phyloP scores from a whole-genome alignment of 2,329 filamentous ascomycete genomes.

The Calonectria honghensis region DNA sequence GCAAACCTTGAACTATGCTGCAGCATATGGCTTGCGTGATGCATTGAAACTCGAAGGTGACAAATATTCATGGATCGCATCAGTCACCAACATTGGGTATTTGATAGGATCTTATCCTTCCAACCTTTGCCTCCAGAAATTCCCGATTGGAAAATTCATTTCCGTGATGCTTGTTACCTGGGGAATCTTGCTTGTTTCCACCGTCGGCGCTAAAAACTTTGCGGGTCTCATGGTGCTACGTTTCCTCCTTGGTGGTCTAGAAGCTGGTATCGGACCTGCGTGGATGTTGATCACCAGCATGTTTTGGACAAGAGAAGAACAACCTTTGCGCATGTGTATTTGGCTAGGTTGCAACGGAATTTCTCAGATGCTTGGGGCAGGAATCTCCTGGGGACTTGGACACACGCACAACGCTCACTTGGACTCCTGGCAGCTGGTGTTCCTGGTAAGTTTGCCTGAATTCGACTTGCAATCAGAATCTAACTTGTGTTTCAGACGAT shows the following conservation, averaged over 20 bases:
- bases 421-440: slow-evolving; percentile 28
- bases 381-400: slow-evolving; percentile 30
- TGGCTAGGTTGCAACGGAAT: slow-evolving; percentile 32
- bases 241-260: background rate
- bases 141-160: slow-evolving; percentile 15
- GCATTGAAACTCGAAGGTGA: slow-evolving; percentile 6
- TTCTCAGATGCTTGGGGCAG: slow-evolving; percentile 29
- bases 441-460: background rate
- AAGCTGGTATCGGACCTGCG: slow-evolving; percentile 11
- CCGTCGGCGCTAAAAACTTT: slow-evolving; percentile 12
- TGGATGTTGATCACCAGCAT: slow-evolving; percentile 19
- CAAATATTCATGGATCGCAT: slow-evolving; percentile 14
- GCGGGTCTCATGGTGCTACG: slow-evolving; percentile 14
- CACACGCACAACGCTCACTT: slow-evolving; percentile 20
- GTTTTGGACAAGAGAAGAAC: slow-evolving; percentile 20
- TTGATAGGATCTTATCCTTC: slow-evolving; percentile 7
- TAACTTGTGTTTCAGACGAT: background rate
- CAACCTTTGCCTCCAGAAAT: slow-evolving; percentile 5
- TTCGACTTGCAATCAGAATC: background rate
- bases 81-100: slow-evolving; percentile 21
- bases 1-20: slow-evolving; percentile 13
- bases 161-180: slow-evolving; percentile 2
- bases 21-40: slow-evolving; percentile 4
- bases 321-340: slow-evolving; percentile 29
- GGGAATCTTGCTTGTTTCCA: slow-evolving; percentile 9